Conservation (phyloP, 164 flowering plant species). For the Saururus chinensis region DNA sequence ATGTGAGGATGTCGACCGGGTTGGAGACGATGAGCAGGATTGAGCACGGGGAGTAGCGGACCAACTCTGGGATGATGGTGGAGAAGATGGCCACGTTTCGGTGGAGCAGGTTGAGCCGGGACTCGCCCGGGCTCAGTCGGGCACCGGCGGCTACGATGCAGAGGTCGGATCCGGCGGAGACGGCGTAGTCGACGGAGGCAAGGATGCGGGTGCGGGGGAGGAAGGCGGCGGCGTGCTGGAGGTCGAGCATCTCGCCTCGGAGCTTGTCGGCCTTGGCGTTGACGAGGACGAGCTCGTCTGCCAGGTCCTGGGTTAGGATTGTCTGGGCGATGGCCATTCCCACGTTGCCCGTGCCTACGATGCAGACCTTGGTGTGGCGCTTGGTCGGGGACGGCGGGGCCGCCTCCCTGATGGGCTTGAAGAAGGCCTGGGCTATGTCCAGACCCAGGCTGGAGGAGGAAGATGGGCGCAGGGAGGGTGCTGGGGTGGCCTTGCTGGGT, state of each 20-base stretch:
- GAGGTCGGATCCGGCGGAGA: conserved; percentile 60
- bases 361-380: conserved; percentile 64
- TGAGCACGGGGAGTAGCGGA: conserved; percentile 29
- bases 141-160: conserved; percentile 84
- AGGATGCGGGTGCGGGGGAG: conserved; percentile 70
- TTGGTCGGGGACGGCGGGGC: conserved; percentile 42
- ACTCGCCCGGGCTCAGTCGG: conserved; percentile 59
- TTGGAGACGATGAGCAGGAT: conserved; percentile 41
- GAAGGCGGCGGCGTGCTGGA: conserved; percentile 86
- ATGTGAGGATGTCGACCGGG: conserved; percentile 49
- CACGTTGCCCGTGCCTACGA: conserved; percentile 58
- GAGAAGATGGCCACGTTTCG: conserved; percentile 44
- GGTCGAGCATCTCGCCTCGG: conserved; percentile 85
- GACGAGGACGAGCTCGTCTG: conserved; percentile 69
- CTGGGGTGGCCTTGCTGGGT: neutral
- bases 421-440: conserved; percentile 45
- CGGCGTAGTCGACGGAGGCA: conserved; percentile 47
- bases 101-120: conserved; percentile 54
- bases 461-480: neutral
- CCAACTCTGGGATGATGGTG: conserved; percentile 46
- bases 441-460: conserved; percentile 35
- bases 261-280: conserved; percentile 67
- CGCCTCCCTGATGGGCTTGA: conserved; percentile 38
- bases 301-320: conserved; percentile 70
- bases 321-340: conserved; percentile 85